Evolutionary conservation across 1,284 basidiomycete species (phyloP), one percentile per base, ranked within the genome.

Genomic region (Heliocybe sulcata): DNA sequence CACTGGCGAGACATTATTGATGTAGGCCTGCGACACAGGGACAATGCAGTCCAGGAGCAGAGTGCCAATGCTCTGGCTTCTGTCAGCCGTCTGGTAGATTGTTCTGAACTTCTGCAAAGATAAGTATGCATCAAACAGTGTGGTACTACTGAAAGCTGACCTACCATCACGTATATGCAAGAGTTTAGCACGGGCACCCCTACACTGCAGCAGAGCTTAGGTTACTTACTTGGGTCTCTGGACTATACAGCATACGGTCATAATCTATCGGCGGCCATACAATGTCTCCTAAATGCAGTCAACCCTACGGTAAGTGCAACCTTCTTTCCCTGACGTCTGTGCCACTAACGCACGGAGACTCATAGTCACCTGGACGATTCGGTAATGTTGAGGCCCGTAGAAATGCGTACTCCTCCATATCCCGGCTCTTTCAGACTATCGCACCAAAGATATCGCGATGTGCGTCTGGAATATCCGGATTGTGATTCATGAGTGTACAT

Each of bases 1-100:
- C 69, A 77, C 57, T 94, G 92, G 90, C 73, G 76, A 54, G 74
- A 76, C 33, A 73, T 94, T 42, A 69, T 97, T 27, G 83, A 93
- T 60, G 72, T 80, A 53, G 86, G 88, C 1, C 73, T 94, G 54
- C 88, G 86, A 64, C 83, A 91, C 60, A 77, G 82, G 56, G 83
- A 77, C 56, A 66, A 70, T 1, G 64, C 70, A 19, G 90, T 91
- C 0, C 96, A 97, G 68, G 81, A 86, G 58, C 83, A 86, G 2
- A 85, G 87, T 52, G 81, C 90, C 26, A 65, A 67, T 38, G 83
- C 88, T 29, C 69, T 94, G 71, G 74, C 77, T 4, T 67, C 76
- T 6, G 73, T 92, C 56, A 95, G 92, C 67, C 71, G 69, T 45
- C 73, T 90, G 1, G 74, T 78, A 26, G 83, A 91, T 61, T 87